Percentiles rank a stretch among this genome's conserved stretches.
Evolutionary conservation across 2,329 filamentous ascomycete species (phyloP).

Genomic region (Fusarium succisae): DNA sequence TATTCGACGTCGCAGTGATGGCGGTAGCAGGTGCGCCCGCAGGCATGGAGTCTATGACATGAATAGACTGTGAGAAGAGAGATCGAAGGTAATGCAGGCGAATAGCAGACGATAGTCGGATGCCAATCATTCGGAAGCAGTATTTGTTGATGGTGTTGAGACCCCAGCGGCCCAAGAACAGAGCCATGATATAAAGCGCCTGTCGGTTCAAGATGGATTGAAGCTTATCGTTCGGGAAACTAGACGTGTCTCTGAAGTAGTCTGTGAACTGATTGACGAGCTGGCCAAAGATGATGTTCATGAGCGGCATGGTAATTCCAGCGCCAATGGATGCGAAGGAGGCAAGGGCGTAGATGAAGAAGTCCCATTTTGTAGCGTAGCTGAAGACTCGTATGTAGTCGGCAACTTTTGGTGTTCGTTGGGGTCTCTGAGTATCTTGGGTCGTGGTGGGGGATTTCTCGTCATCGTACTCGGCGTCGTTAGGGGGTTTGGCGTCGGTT

Average conservation of each 20-base stretch:
- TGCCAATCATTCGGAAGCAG: slow-evolving; percentile 58
- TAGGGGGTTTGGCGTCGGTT: neutral
- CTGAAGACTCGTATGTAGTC: slow-evolving; percentile 44
- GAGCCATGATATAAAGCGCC: slow-evolving; percentile 40
- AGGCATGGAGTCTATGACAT: slow-evolving; percentile 60
- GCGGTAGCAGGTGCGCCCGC: slow-evolving; percentile 61
- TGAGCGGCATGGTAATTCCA: slow-evolving; percentile 48
- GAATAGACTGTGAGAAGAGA: slow-evolving; percentile 60
- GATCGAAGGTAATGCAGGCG: slow-evolving; percentile 61
- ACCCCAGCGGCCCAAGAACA: slow-evolving; percentile 38
- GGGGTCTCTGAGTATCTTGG: neutral
- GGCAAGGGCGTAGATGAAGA: slow-evolving; percentile 43
- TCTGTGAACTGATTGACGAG: slow-evolving; percentile 44
- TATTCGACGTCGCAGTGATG: slow-evolving; percentile 63
- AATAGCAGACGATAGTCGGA: slow-evolving; percentile 60
- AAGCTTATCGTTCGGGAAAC: slow-evolving; percentile 13
- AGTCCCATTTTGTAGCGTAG: slow-evolving; percentile 47
- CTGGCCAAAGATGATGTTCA: slow-evolving; percentile 50
- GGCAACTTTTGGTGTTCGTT: slow-evolving; percentile 24
- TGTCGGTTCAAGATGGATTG: slow-evolving; percentile 24
- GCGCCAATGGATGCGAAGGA: slow-evolving; percentile 46
- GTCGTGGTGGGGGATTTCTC: neutral
- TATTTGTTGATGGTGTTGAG: slow-evolving; percentile 40
- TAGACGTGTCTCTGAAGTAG: slow-evolving; percentile 38
- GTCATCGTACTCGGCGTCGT: neutral